A percentile compares a stretch with the other conserved stretches of the same genome.
These are phyloP conservation scores for Sugiyamaella smithiae DNA, from an alignment of 805 yeast genomes.

Conservation along the genomic window DNA sequence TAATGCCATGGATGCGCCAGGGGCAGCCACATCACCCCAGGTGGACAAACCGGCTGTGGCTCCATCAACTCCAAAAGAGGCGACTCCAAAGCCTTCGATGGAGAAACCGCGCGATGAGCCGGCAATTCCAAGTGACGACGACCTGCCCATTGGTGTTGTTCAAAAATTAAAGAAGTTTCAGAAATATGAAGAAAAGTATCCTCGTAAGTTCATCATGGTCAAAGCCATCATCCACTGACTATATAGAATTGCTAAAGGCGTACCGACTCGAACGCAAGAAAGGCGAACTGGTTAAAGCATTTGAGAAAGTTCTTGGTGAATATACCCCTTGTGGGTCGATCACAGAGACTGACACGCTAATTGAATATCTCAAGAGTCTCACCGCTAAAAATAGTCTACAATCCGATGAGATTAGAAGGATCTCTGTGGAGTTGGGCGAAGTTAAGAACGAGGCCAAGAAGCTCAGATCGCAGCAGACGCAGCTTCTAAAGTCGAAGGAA, in stretches of 20 bases:
- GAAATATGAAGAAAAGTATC: conserved; percentile 90
- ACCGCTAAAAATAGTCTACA: conserved; percentile 58
- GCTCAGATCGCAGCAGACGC: not conserved
- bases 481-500: not conserved
- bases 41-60: not conserved
- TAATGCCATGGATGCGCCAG: not conserved
- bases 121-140: conserved; percentile 22
- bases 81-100: not conserved
- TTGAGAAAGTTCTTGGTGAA: conserved; percentile 72
- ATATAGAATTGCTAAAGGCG: conserved; percentile 59
- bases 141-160: conserved; percentile 55
- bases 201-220: conserved; percentile 39
- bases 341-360: conserved; percentile 65
- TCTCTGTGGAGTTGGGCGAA: conserved; percentile 27
- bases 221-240: not conserved
- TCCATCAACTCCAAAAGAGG: not conserved
- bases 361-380: conserved; percentile 65
- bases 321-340: conserved; percentile 77
- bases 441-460: not conserved
- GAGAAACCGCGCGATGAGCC: not conserved
- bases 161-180: conserved; percentile 68
- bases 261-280: conserved; percentile 77
- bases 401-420: conserved; percentile 60
- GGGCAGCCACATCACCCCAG: not conserved
- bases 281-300: conserved; percentile 52